Conservation (phyloP, 345 rosid genomes). For the Orychophragmus violaceus region DNA sequence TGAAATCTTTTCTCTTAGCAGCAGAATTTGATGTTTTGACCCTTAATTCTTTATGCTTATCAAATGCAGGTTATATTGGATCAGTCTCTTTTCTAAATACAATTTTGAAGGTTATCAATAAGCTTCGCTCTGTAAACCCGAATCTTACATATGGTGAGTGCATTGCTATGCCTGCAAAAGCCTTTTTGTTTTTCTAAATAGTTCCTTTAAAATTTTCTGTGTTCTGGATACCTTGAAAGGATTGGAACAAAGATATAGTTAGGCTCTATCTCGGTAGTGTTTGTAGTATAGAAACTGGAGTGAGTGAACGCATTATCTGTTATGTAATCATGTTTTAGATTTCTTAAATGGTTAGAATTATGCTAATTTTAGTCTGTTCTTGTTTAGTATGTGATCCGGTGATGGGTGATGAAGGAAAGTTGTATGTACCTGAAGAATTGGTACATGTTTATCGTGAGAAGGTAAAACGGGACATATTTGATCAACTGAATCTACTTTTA, state of each 20-base stretch:
- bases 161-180: neutral
- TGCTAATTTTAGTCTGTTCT: slow-evolving; percentile 14
- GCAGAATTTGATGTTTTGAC: neutral
- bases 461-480: slow-evolving; percentile 36
- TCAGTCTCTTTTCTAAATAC: slow-evolving; percentile 87
- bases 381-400: slow-evolving; percentile 96
- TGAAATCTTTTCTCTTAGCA: too few relatives aligned
- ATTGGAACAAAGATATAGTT: neutral
- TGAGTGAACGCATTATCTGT: neutral
- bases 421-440: slow-evolving; percentile 83
- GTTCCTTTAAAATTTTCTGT: neutral
- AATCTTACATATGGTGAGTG: slow-evolving; percentile 76
- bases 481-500: neutral
- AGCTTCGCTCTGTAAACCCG: slow-evolving; percentile 86
- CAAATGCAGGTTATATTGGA: slow-evolving; percentile 82
- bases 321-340: neutral
- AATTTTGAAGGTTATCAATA: slow-evolving; percentile 63
- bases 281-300: neutral
- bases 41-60: neutral
- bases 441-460: slow-evolving; percentile 81
- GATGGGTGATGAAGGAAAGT: slow-evolving; percentile 98
- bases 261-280: neutral
- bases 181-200: neutral
- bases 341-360: neutral
- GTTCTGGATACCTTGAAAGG: neutral